Base-by-base conservation (phyloP, 2,329 filamentous ascomycete species). In the Ascochyta pisi region DNA sequence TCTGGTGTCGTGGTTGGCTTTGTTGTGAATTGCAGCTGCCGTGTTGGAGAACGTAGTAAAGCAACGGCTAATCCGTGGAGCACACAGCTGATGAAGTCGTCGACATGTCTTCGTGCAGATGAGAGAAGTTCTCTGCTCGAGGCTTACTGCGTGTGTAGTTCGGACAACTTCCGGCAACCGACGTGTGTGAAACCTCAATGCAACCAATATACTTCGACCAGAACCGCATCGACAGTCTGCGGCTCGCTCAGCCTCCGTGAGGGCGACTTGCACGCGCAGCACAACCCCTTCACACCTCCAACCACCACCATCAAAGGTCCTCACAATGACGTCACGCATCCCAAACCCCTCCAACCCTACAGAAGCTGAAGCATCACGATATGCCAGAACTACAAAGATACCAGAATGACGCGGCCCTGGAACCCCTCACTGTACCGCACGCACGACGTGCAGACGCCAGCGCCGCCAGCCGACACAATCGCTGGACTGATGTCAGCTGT, bases 251-350 rank as follows among this genome's bases (percentile, higher is more conserved):
- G 29, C 13, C 10, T 31, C 29, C 29, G 3, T 31, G 29, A 31
- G 2, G 13, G 4, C 29, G 10, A 31, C 5, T 31, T 2, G 10
- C 3, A 13, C 29, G 12, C 12, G 10, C 29, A 31, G 27, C 9
- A 29, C 8, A 31, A 13, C 2, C 3, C 27, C 27, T 10, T 3
- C 5, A 31, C 10, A 31, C 12, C 6, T 31, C 29, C 13, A 31
- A 31, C 29, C 29, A 31, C 29, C 29, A 31, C 13, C 12, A 31
- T 13, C 10, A 10, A 22, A 5, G 31, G 35, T n/a, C 19, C 38
- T 37, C 39, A 44, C 19, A 29, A 34, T 54, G 51, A 54, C 51
- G 51, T 54, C 51, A 54, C 39, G 27, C 26, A 44, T 44, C 42
- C 12, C 47, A 23, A 27, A 31, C 10, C 39, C n/a, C n/a, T 16